A percentile compares a stretch with the other conserved stretches of the same genome.
Conservation (phyloP, 768 basidiomycete species). For the Tubosaeta sp. region DNA sequence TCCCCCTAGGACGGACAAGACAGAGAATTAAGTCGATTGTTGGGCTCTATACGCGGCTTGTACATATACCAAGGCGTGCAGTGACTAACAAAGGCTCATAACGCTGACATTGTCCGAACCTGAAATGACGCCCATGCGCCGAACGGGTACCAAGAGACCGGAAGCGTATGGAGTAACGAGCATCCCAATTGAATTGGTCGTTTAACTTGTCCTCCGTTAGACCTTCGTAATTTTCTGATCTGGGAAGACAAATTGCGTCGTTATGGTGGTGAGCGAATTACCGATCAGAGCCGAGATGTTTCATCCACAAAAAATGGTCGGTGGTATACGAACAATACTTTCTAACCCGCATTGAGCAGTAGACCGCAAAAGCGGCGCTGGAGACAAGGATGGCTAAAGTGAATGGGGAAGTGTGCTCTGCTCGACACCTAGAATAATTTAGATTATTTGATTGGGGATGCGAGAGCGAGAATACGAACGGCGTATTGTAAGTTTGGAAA, state of each 20-base stretch:
- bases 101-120: slow-evolving; percentile 92
- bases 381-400: neutral
- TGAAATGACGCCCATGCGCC: slow-evolving; percentile 98
- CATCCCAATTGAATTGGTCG: slow-evolving; percentile 1
- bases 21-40: neutral
- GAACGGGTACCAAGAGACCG: slow-evolving; percentile 83
- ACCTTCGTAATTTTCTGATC: slow-evolving; percentile 19
- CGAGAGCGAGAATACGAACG: neutral
- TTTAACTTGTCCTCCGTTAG: slow-evolving; percentile 5
- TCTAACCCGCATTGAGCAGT: neutral
- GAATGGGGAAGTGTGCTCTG: neutral
- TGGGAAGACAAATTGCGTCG: neutral
- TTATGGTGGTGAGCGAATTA: slow-evolving; percentile 4
- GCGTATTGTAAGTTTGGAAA: neutral
- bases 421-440: neutral
- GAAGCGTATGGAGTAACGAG: slow-evolving; percentile 78
- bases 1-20: neutral
- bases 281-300: slow-evolving; percentile 2
- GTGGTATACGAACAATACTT: neutral
- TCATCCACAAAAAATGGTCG: neutral
- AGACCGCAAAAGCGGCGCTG: neutral
- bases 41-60: slow-evolving; percentile 12
- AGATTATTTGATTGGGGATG: neutral
- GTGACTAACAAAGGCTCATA: slow-evolving; percentile 89
- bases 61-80: slow-evolving; percentile 81